Conservation (phyloP, 305 asterid genomes). For the Fraxinus ornus region DNA sequence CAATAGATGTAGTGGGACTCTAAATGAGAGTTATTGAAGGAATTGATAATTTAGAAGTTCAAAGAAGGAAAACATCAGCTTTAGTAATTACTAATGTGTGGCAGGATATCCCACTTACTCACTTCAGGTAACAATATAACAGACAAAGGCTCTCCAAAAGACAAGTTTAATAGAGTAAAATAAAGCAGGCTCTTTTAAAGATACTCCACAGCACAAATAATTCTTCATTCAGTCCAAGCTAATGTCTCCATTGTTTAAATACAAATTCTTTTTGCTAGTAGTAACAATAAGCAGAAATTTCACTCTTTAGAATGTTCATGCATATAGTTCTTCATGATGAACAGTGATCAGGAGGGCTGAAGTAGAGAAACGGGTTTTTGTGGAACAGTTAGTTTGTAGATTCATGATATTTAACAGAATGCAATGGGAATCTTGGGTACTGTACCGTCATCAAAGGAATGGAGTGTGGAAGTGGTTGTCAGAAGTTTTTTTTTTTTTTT, state of each 20-base stretch:
- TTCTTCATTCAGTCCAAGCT: background rate
- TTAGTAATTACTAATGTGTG: background rate
- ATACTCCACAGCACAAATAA: background rate
- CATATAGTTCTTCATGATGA: background rate
- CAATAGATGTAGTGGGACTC: background rate
- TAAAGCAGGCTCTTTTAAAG: background rate
- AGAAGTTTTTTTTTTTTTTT: background rate
- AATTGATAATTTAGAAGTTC: background rate
- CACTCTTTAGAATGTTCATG: background rate
- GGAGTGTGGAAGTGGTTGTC: background rate
- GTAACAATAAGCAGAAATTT: background rate
- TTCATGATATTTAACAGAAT: background rate
- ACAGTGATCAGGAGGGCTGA: background rate
- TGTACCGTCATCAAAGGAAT: background rate
- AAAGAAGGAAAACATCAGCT: background rate
- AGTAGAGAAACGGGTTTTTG: background rate
- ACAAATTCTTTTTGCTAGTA: too few species aligned
- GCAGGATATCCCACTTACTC: background rate
- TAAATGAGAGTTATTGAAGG: background rate
- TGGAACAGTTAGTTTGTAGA: background rate
- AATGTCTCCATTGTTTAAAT: background rate
- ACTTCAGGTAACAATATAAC: background rate
- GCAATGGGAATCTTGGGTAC: background rate
- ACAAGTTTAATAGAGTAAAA: background rate
- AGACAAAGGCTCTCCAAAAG: background rate